Percentiles rank a stretch among this genome's conserved stretches.
phyloP scores from a whole-genome alignment of 2,329 filamentous ascomycete species.

The Endoconidiophora laricicola region DNA sequence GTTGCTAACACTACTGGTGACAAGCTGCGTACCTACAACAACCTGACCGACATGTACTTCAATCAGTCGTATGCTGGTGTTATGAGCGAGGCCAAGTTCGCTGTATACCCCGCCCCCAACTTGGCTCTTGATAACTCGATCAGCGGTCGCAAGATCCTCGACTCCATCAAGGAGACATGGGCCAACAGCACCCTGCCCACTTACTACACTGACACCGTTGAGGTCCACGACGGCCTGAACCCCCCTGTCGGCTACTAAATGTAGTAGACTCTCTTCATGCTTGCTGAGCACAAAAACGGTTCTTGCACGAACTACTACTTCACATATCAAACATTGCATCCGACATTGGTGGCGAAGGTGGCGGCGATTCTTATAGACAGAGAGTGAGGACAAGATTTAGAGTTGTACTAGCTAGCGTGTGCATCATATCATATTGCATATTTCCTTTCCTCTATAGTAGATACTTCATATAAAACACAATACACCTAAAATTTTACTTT shows the following conservation, averaged over 20 bases:
- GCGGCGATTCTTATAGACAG: no score
- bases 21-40: conserved; percentile 24
- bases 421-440: no score
- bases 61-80: conserved; percentile 38
- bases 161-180: conserved; percentile 24
- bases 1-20: conserved; percentile 47
- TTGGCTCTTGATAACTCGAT: conserved; percentile 20
- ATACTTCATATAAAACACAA: no score
- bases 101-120: conserved; percentile 26
- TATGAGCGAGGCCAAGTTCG: conserved; percentile 24
- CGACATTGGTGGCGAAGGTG: no score
- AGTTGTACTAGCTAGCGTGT: no score
- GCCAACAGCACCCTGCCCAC: conserved; percentile 21
- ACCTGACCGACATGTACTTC: conserved; percentile 25
- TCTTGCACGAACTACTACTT: no score
- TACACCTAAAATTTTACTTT: no score
- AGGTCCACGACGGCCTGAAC: conserved; percentile 26
- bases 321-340: no score
- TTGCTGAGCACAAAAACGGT: no score
- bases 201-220: conserved; percentile 26
- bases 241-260: conserved; percentile 20
- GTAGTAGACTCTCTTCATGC: no score
- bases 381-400: no score
- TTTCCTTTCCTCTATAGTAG: no score
- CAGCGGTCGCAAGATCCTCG: conserved; percentile 22